Evolutionary conservation across 192 early-diverging fungal genomes (phyloP), one percentile per base, ranked within the genome.

Genomic region (Coemansia sp.): DNA sequence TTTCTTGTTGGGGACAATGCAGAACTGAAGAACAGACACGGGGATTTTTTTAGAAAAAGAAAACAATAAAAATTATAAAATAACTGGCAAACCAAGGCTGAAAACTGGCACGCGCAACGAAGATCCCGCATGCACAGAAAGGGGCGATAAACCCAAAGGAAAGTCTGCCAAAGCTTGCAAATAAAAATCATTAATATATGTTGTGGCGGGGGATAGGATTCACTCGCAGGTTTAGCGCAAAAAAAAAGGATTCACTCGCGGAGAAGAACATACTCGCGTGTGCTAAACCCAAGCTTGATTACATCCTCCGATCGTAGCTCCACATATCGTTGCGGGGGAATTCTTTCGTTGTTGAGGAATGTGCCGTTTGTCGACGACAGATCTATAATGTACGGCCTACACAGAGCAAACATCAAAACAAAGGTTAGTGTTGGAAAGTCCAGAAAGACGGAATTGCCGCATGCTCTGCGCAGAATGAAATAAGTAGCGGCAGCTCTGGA

Each of bases 351-450:
- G 81, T 99, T 99, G 13, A 99, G 82, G 64, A 86, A 90, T 3
- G 93, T 94, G 26, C 94, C 94, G 67, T 99, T 99, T 12, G 93
- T 88, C 31, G 94, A 93, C 42, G 90, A 89, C 35, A 99, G 82
- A 65, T 99, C 96, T 34, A 99, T 95, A 29, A 99, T 78, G 63
- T 95, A 99, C 20, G 94, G 94, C 58, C 89, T 94, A 82, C 45
- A 55, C 53, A 63, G 35, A 57, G 13, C 29, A 51, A 18, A 59
- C 23, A n/a, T n/a, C 25, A 25, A 42, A 42, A 42, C 40, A 42
- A 16, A 42, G 12, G 40, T 42, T 42, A 16, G 10, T 42, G 40
- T 13, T 42, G 40, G 40, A 42, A 16, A 16, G 40, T 42, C 40
- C 40, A 42, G 40, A 42, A 42, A 42, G 40, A 13, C 40, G 15